phyloP scores from a whole-genome alignment of 2,329 filamentous ascomycete genomes.

The Nothophoma quercina region DNA sequence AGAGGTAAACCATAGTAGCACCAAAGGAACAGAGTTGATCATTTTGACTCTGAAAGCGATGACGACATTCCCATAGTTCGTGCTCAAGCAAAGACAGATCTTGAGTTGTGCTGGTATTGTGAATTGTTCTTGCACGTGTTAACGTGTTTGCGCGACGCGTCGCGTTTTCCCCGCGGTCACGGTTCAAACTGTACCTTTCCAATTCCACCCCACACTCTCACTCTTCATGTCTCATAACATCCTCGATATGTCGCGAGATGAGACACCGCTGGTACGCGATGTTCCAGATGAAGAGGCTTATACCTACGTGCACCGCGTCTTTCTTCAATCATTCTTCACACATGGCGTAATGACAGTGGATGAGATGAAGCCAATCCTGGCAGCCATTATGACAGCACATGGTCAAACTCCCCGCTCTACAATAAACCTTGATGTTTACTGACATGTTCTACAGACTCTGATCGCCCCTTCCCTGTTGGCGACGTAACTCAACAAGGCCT shows the following conservation, averaged over 20 bases:
- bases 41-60: too few relatives aligned
- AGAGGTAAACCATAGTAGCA: too few relatives aligned
- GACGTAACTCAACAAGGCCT: conserved; percentile 71
- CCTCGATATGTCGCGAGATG: conserved; percentile 11
- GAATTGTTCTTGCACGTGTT: conserved; percentile 21
- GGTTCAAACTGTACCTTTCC: not conserved
- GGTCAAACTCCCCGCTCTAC: conserved; percentile 43
- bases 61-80: too few relatives aligned
- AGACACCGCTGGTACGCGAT: conserved; percentile 18
- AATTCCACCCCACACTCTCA: not conserved
- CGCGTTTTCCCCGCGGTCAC: conserved; percentile 16
- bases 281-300: conserved; percentile 25
- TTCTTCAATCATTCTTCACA: conserved; percentile 87
- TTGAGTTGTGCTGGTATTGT: too few relatives aligned
- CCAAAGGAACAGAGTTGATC: too few relatives aligned
- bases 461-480: conserved; percentile 59
- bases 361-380: conserved; percentile 76
- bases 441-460: conserved; percentile 37
- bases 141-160: conserved; percentile 27
- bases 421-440: not conserved
- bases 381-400: conserved; percentile 72
- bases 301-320: conserved; percentile 76
- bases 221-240: not conserved
- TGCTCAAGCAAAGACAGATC: too few relatives aligned
- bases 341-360: conserved; percentile 78